Percentiles rank a stretch among this genome's conserved stretches.
These are phyloP conservation scores for Glycine latifolia DNA, from an alignment of 306 rosid genomes.

Conservation along the genomic window DNA sequence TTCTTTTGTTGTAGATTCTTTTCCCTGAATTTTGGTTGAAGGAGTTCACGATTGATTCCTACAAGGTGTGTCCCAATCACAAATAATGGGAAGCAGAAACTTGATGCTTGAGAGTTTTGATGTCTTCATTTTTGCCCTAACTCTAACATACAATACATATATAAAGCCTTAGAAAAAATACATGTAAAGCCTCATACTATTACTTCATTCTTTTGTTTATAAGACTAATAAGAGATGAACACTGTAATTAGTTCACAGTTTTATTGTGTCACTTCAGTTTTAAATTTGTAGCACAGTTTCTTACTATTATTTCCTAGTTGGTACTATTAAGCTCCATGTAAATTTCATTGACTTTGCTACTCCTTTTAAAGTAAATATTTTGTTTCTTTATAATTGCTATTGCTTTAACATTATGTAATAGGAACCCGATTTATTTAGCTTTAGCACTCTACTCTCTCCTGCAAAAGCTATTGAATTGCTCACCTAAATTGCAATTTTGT, in stretches of 20 bases:
- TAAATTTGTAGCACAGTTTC: background rate
- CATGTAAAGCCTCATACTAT: background rate
- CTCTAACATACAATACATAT: too few species aligned
- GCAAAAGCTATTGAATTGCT: background rate
- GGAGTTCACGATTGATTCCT: slow-evolving; percentile 23
- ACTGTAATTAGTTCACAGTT: slow-evolving; percentile 10
- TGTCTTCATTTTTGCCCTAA: background rate
- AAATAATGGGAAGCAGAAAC: background rate
- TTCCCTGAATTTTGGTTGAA: slow-evolving; percentile 27
- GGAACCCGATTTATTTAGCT: background rate
- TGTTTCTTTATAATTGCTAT: slow-evolving; percentile 15
- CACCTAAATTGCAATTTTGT: background rate
- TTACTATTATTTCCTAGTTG: background rate
- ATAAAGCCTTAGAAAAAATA: too few species aligned
- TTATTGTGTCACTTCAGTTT: background rate
- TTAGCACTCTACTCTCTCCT: too few species aligned
- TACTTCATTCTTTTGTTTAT: slow-evolving; percentile 46
- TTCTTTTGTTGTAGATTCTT: background rate
- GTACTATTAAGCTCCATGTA: background rate
- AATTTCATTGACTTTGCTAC: background rate
- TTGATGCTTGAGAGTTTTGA: background rate
- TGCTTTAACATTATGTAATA: background rate
- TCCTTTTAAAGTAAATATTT: background rate
- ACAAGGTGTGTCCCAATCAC: slow-evolving; percentile 16
- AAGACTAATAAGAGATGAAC: slow-evolving; percentile 41